Evolutionary conservation across 1,284 basidiomycete genomes (phyloP).

Genomic region (Boletus semigastroideus): DNA sequence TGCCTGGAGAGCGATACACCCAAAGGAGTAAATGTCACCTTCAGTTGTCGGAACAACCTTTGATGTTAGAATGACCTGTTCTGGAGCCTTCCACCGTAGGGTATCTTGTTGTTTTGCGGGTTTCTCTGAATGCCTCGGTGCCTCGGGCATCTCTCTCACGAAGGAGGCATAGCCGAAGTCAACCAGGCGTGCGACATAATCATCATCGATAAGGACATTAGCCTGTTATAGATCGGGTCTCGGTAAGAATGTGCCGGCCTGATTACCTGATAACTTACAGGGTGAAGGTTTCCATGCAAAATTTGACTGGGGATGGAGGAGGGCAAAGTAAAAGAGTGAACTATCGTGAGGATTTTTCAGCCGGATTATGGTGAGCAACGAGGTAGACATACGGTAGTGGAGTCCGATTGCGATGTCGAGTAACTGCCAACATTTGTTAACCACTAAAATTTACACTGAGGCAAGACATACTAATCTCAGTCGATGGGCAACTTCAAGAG

Average conservation of each 20-base stretch:
- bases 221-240: neutral
- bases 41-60: neutral
- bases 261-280: neutral
- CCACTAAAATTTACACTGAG: too few relatives aligned
- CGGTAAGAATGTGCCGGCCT: neutral
- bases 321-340: too few relatives aligned
- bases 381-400: too few relatives aligned
- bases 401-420: too few relatives aligned
- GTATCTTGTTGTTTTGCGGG: neutral
- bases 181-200: conserved; percentile 1
- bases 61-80: neutral
- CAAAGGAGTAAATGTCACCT: conserved; percentile 13
- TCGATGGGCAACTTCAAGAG: too few relatives aligned
- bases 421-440: too few relatives aligned
- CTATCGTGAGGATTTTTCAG: too few relatives aligned
- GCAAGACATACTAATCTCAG: too few relatives aligned
- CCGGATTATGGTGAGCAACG: too few relatives aligned
- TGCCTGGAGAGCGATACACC: conserved; percentile 4
- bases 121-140: neutral
- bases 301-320: too few relatives aligned
- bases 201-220: conserved; percentile 3
- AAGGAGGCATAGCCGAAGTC: conserved; percentile 3
- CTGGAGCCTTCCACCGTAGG: conserved; percentile 7
- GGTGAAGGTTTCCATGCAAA: conserved; percentile 5
- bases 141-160: neutral